A percentile compares a stretch with the other conserved stretches of the same genome.
phyloP scores from a whole-genome alignment of 2,329 filamentous ascomycete species.

The Penicillium sp. region DNA sequence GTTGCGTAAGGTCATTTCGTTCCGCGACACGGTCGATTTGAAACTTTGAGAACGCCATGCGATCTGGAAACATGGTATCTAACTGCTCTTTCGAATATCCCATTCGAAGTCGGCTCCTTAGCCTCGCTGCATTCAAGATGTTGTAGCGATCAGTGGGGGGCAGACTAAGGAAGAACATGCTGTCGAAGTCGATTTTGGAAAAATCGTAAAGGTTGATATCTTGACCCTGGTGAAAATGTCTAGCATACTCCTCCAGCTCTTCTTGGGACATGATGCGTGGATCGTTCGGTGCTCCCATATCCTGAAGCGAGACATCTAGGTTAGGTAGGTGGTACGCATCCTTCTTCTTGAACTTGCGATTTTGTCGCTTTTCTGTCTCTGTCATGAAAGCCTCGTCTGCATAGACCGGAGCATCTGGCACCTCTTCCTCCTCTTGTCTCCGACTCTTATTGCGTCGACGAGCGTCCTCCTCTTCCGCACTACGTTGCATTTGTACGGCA shows the following conservation, averaged over 20 bases:
- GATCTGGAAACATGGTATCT: conserved; percentile 90
- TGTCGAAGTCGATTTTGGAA: conserved; percentile 95
- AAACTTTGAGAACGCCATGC: conserved; percentile 93
- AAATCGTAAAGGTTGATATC: conserved; percentile 88
- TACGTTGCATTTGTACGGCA: conserved; percentile 85
- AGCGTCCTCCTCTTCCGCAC: conserved; percentile 69
- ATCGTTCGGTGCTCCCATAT: conserved; percentile 84
- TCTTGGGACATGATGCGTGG: conserved; percentile 93
- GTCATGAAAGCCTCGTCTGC: conserved; percentile 82
- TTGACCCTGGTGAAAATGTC: conserved; percentile 83
- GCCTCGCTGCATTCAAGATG: conserved; percentile 83
- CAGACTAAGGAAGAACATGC: conserved; percentile 85
- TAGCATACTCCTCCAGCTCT: conserved; percentile 85
- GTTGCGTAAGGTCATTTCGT: conserved; percentile 85
- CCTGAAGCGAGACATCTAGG: conserved; percentile 64
- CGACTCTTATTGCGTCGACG: conserved; percentile 47
- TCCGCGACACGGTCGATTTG: conserved; percentile 91
- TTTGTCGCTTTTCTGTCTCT: conserved; percentile 62
- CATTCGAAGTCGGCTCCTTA: conserved; percentile 85
- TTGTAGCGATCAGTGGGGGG: conserved; percentile 90
- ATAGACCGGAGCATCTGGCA: conserved; percentile 72
- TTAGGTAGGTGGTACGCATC: conserved; percentile 94
- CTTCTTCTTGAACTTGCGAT: conserved; percentile 74
- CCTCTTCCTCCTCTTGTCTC: conserved; percentile 53
- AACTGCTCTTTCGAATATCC: conserved; percentile 93